Evolutionary conservation across 2,329 filamentous ascomycete species (phyloP).

Genomic region (Xylariomycetidae sp.): DNA sequence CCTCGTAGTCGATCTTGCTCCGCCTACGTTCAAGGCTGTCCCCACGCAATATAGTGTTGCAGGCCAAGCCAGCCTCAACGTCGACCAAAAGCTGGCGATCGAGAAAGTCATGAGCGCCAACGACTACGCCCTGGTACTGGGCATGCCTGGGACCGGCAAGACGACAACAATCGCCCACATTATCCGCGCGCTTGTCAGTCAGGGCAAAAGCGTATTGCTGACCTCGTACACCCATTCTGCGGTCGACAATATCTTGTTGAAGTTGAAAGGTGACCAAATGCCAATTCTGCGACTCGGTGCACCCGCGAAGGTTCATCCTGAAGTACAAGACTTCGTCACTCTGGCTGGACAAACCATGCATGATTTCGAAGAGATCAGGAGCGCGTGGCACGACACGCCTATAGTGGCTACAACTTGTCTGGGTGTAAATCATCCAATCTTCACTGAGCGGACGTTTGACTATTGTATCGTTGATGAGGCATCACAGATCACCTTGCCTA

Average conservation of each 20-base stretch:
- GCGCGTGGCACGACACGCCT: conserved; percentile 77
- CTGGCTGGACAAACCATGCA: conserved; percentile 70
- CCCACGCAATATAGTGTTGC: conserved; percentile 61
- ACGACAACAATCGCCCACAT: conserved; percentile 98
- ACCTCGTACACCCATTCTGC: conserved; percentile 97
- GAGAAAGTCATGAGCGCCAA: conserved; percentile 93
- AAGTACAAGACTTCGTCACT: conserved; percentile 80
- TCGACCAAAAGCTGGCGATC: conserved; percentile 82
- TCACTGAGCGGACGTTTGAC: conserved; percentile 85
- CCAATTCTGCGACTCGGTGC: conserved; percentile 82
- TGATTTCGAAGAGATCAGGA: conserved; percentile 77
- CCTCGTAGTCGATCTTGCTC: conserved; percentile 71
- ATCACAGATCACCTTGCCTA: conserved; percentile 92
- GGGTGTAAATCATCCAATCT: conserved; percentile 83
- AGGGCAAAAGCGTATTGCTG: conserved; percentile 87
- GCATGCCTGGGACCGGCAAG: conserved; percentile 97
- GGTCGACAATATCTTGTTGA: conserved; percentile 95
- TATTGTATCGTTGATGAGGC: conserved; percentile 99
- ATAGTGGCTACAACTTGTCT: conserved; percentile 95
- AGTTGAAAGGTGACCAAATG: conserved; percentile 75
- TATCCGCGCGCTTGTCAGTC: conserved; percentile 80
- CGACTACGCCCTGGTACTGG: conserved; percentile 94
- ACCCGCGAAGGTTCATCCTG: conserved; percentile 78
- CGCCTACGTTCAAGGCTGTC: conserved; percentile 67
- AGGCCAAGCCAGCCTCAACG: conserved; percentile 67